Evolutionary conservation across 2,329 filamentous ascomycete species (phyloP).

Genomic region (Penicillium sp.): DNA sequence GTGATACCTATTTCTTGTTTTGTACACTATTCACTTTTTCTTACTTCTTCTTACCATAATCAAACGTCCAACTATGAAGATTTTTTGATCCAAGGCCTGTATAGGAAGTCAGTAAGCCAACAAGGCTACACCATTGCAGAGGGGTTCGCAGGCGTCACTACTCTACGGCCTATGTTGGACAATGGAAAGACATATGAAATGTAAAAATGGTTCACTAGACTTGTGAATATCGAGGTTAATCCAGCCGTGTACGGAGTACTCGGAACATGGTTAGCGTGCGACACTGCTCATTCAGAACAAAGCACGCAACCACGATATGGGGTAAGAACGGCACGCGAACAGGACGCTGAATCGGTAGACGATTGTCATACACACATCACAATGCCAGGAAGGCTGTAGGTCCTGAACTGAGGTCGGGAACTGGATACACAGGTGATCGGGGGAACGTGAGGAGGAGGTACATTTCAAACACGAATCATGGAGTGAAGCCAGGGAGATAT

Average conservation of each 20-base stretch:
- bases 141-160: not conserved
- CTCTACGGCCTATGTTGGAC: not conserved
- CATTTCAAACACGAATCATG: slow-evolving; percentile 4
- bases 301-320: slow-evolving; percentile 2
- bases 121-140: not conserved
- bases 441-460: not conserved
- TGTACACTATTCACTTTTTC: not conserved
- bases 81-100: not conserved
- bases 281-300: slow-evolving; percentile 7
- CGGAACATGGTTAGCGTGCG: not conserved
- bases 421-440: not conserved
- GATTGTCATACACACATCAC: slow-evolving; percentile 3
- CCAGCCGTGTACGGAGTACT: not conserved
- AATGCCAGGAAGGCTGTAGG: not conserved
- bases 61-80: not conserved
- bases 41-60: not conserved
- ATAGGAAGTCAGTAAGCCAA: not conserved
- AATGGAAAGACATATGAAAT: not conserved
- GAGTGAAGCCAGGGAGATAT: not conserved
- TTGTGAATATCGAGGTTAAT: slow-evolving; percentile 1
- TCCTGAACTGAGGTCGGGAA: not conserved
- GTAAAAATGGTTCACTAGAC: slow-evolving; percentile 6
- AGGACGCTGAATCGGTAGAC: slow-evolving; percentile 3
- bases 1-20: slow-evolving; percentile 8
- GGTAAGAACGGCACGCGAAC: not conserved